Evolutionary conservation across 2,329 filamentous ascomycete genomes (phyloP), one percentile per base, ranked within the genome.

Genomic region (Sclerotinia spermophila): DNA sequence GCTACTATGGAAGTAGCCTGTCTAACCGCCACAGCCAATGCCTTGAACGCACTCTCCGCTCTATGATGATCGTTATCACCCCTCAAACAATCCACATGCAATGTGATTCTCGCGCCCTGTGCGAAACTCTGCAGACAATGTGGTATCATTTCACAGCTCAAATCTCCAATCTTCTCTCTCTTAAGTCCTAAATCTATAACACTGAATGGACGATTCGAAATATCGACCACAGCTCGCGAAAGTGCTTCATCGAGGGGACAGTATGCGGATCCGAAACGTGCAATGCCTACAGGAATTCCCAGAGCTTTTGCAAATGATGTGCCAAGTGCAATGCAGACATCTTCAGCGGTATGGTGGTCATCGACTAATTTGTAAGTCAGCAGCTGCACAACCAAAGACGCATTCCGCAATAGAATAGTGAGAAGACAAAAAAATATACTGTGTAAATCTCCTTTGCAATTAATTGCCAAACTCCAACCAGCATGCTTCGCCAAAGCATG

Each of bases 261-360:
- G 81, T 97, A 97, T 73, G 94, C 96, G 77, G 89, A 92, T 44
- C 95, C 96, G 82, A 97, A 99, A 62, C 96, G 90, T 71, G 93
- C 92, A 64, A 98, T 89, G 27, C 95, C 96, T 40, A 90, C 86
- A 13, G 92, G 91, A 15, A 88, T 87, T 73, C 92, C 90, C 56
- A 99, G 88, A 24, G 94, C 93, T 64, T 86, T 81, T 78, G 92
- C 91, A 83, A 98, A 97, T 71, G 94, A 93, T 76, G 86, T 85
- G 64, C 96, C 96, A 33, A 99, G 89, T 21, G 95, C 93, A 75
- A 99, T 91, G 83, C 93, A 97, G 72, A 93, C 91, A 80, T 99
- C 96, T 85, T 99, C 96, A 74, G 94, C 92, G 13, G 95, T 97
- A 87, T 99, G 96, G 84, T 99, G 96, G 86, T 98, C 96, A 83